Evolutionary conservation across 441 rosid genomes (phyloP).

Genomic region (Capsella rubella): DNA sequence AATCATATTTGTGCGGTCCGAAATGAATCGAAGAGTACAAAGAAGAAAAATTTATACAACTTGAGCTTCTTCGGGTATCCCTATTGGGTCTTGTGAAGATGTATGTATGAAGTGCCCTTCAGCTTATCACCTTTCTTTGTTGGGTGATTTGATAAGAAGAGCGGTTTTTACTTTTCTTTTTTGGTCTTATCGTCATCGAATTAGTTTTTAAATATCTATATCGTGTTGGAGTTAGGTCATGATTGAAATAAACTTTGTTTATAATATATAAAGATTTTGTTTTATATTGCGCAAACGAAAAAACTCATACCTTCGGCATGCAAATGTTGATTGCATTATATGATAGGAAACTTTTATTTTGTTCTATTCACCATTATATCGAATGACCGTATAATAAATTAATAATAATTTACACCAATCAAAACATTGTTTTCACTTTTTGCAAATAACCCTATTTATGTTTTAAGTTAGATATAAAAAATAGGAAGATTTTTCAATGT

Average conservation of each 20-base stretch:
- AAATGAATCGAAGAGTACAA: conserved; percentile 27
- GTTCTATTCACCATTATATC: not conserved
- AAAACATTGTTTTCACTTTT: not conserved
- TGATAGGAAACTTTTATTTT: not conserved
- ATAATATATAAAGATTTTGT: conserved; percentile 6
- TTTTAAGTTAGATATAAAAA: no score
- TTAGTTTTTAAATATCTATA: conserved; percentile 16
- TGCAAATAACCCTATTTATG: not conserved
- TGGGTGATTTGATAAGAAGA: conserved; percentile 44
- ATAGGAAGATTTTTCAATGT: not conserved
- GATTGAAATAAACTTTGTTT: conserved; percentile 32
- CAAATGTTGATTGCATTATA: not conserved
- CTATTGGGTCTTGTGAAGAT: conserved; percentile 37
- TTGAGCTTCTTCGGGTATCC: conserved; percentile 17
- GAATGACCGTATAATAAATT: not conserved
- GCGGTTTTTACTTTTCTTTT: conserved; percentile 17
- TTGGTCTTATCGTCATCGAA: conserved; percentile 39
- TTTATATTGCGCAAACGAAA: conserved; percentile 7
- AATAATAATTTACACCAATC: not conserved
- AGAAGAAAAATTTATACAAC: conserved; percentile 10
- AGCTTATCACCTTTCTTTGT: conserved; percentile 39
- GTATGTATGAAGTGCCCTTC: conserved; percentile 38
- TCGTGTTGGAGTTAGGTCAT: conserved; percentile 42
- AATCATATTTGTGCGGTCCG: conserved; percentile 27
- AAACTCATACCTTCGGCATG: not conserved